Base-by-base conservation (phyloP, 768 basidiomycete species). In the Cubamyces sp. region DNA sequence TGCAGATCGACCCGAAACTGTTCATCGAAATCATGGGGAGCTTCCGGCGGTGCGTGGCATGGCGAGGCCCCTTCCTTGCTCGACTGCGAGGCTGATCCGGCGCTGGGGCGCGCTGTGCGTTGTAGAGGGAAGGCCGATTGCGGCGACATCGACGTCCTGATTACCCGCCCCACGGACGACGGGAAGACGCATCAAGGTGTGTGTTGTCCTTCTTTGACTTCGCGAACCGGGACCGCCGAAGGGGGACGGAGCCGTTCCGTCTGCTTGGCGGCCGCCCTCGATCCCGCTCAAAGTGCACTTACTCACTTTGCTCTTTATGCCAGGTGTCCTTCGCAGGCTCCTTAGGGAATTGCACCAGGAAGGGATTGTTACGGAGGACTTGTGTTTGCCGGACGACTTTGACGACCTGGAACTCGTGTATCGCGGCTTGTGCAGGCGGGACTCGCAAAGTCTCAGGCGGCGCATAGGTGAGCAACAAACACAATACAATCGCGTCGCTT, bases 11-110 rank as follows among this genome's bases (percentile, higher is more conserved):
- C 69, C 75, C 83, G 5, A 82, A 84, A 54, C 70, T 96, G 25
- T 86, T 84, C 68, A 75, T 97, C 11, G 87, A 94, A 52, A 88
- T 96, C 50, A 96, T 96, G 95, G 96, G 95, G 1, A 94, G 92
- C 65, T 98, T 88, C 72, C 77, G 95, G 68, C 81, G 92, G 90
- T 84, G 65, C 52, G 68, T 64, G 15, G 15, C 45, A 52, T 43
- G 8, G 23, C 21, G 40, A 9, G n/a, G 41, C 5, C 28, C 26
- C 48, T 49, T 15, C 26, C 48, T 2, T 1, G 15, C 26, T 49
- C 5, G 48, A 28, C 14, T 16, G 14, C 9, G 16, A 5, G 25
- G 14, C 48, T 49, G 48, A 28, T 49, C 25, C 48, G 48, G 7
- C 14, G 9, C 6, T 9, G 34, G 34, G 34, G 11, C 9, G 34